phyloP scores from a whole-genome alignment of 768 basidiomycete genomes.

The Macrolepiota albuminosa region DNA sequence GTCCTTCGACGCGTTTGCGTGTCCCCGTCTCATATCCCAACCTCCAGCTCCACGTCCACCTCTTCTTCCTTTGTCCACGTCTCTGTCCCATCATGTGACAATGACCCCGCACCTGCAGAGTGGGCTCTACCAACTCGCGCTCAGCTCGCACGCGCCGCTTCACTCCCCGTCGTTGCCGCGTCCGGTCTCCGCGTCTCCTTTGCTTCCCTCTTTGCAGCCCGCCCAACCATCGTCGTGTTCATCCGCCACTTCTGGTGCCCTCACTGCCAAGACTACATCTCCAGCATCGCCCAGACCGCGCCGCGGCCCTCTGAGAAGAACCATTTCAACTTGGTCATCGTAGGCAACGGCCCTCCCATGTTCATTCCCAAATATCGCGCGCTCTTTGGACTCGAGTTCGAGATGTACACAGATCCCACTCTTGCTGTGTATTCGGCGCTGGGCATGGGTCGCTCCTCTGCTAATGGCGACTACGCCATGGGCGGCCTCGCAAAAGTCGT shows the following conservation, averaged over 20 bases:
- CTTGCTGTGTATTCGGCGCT: constrained; percentile 64
- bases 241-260: constrained; percentile 91
- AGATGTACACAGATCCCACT: constrained; percentile 77
- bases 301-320: constrained; percentile 30
- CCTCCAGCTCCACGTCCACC: constrained; percentile 3
- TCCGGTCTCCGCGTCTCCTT: constrained; percentile 65
- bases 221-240: constrained; percentile 71
- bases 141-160: constrained; percentile 58
- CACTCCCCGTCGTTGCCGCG: constrained; percentile 60
- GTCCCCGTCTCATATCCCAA: not conserved
- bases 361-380: constrained; percentile 78
- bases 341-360: constrained; percentile 73
- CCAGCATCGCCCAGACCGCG: constrained; percentile 42
- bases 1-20: not conserved
- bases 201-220: constrained; percentile 54
- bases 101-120: constrained; percentile 3
- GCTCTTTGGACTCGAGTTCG: constrained; percentile 65
- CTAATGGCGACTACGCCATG: constrained; percentile 50
- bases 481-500: constrained; percentile 74
- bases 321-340: constrained; percentile 60
- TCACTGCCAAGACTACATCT: constrained; percentile 84
- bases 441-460: constrained; percentile 51
- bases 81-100: constrained; percentile 23
- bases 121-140: constrained; percentile 41
- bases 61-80: constrained; percentile 19